Evolutionary conservation across 352 stramenopile species (phyloP), one percentile per base, ranked within the genome.

Genomic region (Globisporangium nodosum): DNA sequence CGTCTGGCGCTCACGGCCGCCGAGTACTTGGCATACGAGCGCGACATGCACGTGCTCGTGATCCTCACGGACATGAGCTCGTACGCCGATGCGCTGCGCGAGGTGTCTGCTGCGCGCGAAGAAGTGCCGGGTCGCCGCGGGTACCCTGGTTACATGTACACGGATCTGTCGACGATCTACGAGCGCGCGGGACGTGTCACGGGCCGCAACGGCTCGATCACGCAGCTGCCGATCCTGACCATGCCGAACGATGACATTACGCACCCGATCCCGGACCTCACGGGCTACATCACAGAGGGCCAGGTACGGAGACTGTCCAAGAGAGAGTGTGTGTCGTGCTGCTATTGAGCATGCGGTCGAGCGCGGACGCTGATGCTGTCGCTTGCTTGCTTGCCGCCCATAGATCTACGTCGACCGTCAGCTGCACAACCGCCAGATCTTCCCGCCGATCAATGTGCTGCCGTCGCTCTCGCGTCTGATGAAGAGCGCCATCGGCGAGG

Each of bases 211-310:
- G 97, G 97, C 40, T 99, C 96, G 49, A 99, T 99, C 73, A 99
- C 97, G 50, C 97, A 99, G 81, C 82, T 99, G 56, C 97, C 97
- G 58, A 99, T 99, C 77, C 77, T 99, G 70, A 99, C 97, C 49
- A 99, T 99, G 97, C 97, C 97, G 61, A 99, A 99, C 87, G 97
- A 99, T 76, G 97, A 99, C 87, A 99, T 99, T 81, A 99, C 97
- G 49, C 97, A 99, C 72, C 97, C 97, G 60, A 99, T 99, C 87
- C 97, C 97, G 61, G 97, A 99, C 93, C 82, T 99, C 58, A 99
- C 97, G 60, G 97, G 97, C 40, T 99, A 99, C 78, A 99, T 99
- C 79, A 99, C 97, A 35, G 97, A 99, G 73, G 97, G 97, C 63
- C 97, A 99, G 85, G 96, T 84, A 69, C 31, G 39, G 9, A 27